Percentiles rank a stretch among this genome's conserved stretches.
Evolutionary conservation across 2,329 filamentous ascomycete species (phyloP).

Genomic region (Diaporthe sp.): DNA sequence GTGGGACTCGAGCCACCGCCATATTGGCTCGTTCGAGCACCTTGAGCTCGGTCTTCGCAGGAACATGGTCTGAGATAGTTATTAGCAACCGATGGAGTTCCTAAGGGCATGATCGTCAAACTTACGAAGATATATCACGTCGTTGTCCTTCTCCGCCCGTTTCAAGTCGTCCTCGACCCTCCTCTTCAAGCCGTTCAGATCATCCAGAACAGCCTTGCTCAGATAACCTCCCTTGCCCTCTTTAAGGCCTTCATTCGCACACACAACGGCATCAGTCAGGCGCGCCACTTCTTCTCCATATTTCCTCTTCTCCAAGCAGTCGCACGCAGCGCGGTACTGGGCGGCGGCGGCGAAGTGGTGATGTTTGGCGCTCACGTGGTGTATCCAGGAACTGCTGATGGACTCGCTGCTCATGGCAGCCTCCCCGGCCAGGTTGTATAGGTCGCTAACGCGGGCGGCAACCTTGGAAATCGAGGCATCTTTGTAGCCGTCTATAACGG

Average conservation of each 20-base stretch:
- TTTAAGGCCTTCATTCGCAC: constrained; percentile 88
- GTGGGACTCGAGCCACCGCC: constrained; percentile 84
- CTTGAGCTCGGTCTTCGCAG: constrained; percentile 89
- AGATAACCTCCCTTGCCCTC: constrained; percentile 81
- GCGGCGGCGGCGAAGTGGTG: constrained; percentile 97
- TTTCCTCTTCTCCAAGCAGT: constrained; percentile 91
- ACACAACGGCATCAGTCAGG: constrained; percentile 83
- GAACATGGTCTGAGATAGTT: constrained; percentile 73
- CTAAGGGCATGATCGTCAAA: constrained; percentile 26
- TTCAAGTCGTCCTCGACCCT: constrained; percentile 90
- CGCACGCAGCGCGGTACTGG: constrained; percentile 90
- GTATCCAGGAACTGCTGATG: constrained; percentile 95
- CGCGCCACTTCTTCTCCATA: constrained; percentile 97
- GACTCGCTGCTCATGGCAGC: constrained; percentile 89
- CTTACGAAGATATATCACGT: constrained; percentile 89
- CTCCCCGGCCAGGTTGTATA: constrained; percentile 88
- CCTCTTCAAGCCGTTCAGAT: constrained; percentile 85
- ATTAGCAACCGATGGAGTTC: constrained; percentile 44
- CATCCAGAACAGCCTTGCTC: constrained; percentile 83
- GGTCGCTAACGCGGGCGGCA: constrained; percentile 88
- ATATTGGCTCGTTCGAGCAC: constrained; percentile 89
- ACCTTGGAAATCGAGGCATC: constrained; percentile 93
- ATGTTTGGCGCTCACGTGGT: constrained; percentile 97
- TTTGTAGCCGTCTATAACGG: constrained; percentile 93
- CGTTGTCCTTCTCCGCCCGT: constrained; percentile 94